phyloP scores from a whole-genome alignment of 257 asterid genomes.

The Solanum infundibuliforme region DNA sequence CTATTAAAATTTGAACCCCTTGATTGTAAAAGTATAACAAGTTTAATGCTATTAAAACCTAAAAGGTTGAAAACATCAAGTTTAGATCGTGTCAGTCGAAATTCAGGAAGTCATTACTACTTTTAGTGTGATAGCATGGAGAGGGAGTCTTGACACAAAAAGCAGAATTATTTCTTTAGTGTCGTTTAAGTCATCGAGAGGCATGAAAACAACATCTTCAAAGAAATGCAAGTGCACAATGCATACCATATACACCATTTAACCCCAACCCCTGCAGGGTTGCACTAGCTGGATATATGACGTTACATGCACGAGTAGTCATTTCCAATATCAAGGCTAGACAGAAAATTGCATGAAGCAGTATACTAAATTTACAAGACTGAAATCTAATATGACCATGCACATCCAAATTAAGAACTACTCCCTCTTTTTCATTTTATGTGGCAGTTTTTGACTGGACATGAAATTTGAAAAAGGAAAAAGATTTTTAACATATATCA shows the following conservation, averaged over 20 bases:
- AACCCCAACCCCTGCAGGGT: not conserved
- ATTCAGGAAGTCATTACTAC: not conserved
- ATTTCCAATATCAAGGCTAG: not conserved
- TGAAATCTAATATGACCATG: not conserved
- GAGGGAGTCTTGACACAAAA: not conserved
- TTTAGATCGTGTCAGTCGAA: not conserved
- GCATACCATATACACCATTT: not conserved
- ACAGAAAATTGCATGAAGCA: not conserved
- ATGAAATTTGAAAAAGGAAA: not conserved
- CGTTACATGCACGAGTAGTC: not conserved
- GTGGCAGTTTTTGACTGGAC: not conserved
- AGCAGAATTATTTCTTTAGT: not conserved
- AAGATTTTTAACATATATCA: not conserved
- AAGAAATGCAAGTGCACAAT: not conserved
- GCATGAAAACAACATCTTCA: not conserved
- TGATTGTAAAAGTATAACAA: not conserved
- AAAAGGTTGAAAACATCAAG: not conserved
- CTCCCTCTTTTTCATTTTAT: not conserved
- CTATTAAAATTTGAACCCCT: too few species aligned
- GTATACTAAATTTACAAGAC: not conserved
- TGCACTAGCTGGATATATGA: not conserved
- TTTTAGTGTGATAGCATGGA: not conserved
- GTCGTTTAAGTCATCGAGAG: not conserved
- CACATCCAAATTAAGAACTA: not conserved
- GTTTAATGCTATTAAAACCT: not conserved